Percentiles rank a stretch among this genome's conserved stretches.
Evolutionary conservation across 805 yeast species (phyloP).

Genomic region (Clavispora vitiphila): DNA sequence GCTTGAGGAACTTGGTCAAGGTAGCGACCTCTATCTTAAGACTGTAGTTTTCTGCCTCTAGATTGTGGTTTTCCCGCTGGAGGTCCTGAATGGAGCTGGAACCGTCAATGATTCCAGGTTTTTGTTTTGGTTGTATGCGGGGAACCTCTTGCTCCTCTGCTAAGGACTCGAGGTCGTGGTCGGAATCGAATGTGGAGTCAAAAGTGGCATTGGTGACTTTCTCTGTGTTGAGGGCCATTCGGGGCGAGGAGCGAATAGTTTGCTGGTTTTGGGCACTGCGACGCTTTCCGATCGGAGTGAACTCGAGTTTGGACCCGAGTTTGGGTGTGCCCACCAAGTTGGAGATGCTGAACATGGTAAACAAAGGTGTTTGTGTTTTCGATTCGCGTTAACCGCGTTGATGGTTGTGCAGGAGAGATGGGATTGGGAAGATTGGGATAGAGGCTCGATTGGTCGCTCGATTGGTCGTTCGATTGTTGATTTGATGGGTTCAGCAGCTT

Average conservation of each 20-base stretch:
- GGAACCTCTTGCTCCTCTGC: neutral
- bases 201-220: conserved; percentile 6
- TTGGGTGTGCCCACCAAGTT: conserved; percentile 16
- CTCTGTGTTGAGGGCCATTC: conserved; percentile 5
- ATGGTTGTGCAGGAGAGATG: neutral
- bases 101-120: conserved; percentile 5
- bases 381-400: conserved; percentile 1
- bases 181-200: conserved; percentile 11
- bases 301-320: conserved; percentile 15
- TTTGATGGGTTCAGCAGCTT: too few species aligned
- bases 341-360: conserved; percentile 15
- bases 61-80: conserved; percentile 21
- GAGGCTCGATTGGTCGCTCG: too few species aligned
- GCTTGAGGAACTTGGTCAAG: conserved; percentile 33
- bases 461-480: too few species aligned
- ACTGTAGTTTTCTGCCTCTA: conserved; percentile 40
- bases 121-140: conserved; percentile 1
- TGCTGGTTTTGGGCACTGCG: conserved; percentile 1
- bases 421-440: too few species aligned
- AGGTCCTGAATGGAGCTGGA: conserved; percentile 20
- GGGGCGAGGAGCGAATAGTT: neutral
- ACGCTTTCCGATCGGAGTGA: conserved; percentile 23
- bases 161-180: conserved; percentile 3
- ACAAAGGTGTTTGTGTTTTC: conserved; percentile 1
- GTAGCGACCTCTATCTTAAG: conserved; percentile 41